Conservation (phyloP, 352 stramenopile genomes). For the Saprolegnia diclina region DNA sequence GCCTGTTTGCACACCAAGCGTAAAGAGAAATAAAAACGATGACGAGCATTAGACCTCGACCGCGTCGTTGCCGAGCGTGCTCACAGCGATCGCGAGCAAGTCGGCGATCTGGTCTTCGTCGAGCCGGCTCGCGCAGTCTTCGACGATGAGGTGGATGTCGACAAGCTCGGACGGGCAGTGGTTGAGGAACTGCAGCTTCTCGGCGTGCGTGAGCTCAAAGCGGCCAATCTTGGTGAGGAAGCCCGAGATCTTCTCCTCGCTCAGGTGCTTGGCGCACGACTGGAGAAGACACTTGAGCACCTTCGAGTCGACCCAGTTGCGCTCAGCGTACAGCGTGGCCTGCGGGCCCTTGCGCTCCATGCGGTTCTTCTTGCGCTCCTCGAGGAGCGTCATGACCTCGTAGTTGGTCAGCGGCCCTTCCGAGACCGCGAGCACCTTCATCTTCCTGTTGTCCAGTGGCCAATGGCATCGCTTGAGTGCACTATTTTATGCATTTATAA, state of each 20-base stretch:
- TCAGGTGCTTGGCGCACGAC: constrained; percentile 50
- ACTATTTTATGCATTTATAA: too few species aligned
- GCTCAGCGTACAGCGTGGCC: constrained; percentile 56
- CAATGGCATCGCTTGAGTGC: neutral
- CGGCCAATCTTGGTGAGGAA: constrained; percentile 50
- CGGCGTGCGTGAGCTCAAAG: constrained; percentile 51
- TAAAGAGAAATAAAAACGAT: constrained; percentile 13
- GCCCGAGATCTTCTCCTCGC: constrained; percentile 43
- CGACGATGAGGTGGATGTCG: constrained; percentile 77
- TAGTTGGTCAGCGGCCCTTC: constrained; percentile 73
- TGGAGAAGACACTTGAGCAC: constrained; percentile 80
- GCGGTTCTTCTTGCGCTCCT: constrained; percentile 70
- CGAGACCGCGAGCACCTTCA: constrained; percentile 83
- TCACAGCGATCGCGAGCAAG: constrained; percentile 60
- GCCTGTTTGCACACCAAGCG: constrained; percentile 45
- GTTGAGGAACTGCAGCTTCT: constrained; percentile 85
- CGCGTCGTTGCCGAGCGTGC: constrained; percentile 47
- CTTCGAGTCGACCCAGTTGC: constrained; percentile 88
- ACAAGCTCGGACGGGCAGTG: constrained; percentile 76
- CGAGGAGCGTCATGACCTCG: constrained; percentile 74
- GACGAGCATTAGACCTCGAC: constrained; percentile 27
- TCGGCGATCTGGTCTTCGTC: constrained; percentile 69
- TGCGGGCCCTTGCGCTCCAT: constrained; percentile 70
- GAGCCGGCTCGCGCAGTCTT: constrained; percentile 77
- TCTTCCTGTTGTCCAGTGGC: constrained; percentile 27